phyloP scores from a whole-genome alignment of 495 filamentous ascomycete genomes.

The Collariella sp. region DNA sequence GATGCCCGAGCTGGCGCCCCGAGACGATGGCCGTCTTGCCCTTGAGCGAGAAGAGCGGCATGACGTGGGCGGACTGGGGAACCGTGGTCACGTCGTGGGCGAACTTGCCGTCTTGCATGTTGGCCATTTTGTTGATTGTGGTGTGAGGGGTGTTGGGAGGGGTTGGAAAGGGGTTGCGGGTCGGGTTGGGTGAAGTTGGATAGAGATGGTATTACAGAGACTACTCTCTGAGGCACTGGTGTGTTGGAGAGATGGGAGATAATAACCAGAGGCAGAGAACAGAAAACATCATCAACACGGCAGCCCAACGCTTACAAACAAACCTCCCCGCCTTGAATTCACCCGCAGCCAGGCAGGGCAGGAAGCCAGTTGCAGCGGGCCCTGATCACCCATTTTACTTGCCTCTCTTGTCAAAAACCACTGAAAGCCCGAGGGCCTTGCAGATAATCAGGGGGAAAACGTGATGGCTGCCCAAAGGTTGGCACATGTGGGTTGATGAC shows the following conservation, averaged over 20 bases:
- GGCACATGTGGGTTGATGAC: not conserved
- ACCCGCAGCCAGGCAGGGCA: not conserved
- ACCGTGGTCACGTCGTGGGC: conserved; percentile 51
- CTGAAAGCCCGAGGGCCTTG: too few species aligned
- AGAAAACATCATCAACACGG: too few species aligned
- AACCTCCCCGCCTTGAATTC: not conserved
- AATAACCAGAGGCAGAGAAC: too few species aligned
- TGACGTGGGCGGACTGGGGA: conserved; percentile 52
- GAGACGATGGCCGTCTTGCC: conserved; percentile 79
- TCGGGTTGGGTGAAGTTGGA: too few species aligned
- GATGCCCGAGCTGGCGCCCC: conserved; percentile 74
- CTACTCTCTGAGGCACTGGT: too few species aligned
- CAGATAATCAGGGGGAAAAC: not conserved
- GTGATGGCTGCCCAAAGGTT: not conserved
- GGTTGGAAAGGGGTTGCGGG: not conserved
- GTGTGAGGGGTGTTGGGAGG: too few species aligned
- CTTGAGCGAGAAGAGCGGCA: conserved; percentile 76
- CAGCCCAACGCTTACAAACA: not conserved
- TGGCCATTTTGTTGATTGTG: conserved; percentile 27
- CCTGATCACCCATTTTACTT: not conserved
- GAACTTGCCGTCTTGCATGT: conserved; percentile 48
- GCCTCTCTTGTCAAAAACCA: not conserved
- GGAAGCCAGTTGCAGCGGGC: not conserved
- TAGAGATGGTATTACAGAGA: not conserved
- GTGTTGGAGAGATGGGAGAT: too few species aligned